phyloP scores from a whole-genome alignment of 1,139 yeast species.

The Hyphopichia burtonii region DNA sequence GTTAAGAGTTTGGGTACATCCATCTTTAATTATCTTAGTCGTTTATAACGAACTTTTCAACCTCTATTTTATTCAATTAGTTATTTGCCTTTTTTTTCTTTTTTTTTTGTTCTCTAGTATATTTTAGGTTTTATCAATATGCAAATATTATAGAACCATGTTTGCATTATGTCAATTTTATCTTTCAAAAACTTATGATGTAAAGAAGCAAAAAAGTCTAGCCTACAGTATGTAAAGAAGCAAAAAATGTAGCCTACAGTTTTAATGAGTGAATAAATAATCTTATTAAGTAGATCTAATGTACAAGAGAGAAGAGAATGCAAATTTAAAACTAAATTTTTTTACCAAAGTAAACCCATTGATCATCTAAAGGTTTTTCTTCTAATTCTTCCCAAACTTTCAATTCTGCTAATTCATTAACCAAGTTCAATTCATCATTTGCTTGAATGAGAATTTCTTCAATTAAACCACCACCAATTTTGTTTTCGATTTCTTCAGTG shows the following conservation, averaged over 20 bases:
- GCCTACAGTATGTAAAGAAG: no score
- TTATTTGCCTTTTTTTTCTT: background rate
- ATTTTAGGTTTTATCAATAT: background rate
- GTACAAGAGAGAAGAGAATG: background rate
- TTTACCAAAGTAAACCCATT: conserved; percentile 71
- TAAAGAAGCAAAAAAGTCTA: no score
- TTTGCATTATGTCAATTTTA: background rate
- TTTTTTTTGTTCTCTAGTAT: background rate
- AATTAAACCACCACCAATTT: conserved; percentile 80
- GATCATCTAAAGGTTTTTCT: conserved; percentile 69
- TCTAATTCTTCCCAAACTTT: conserved; percentile 68
- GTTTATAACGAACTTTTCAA: no score
- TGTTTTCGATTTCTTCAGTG: conserved; percentile 64
- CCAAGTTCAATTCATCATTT: conserved; percentile 71
- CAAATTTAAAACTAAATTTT: conserved; percentile 31
- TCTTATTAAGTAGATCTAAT: background rate
- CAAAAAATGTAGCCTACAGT: no score
- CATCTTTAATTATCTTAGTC: background rate
- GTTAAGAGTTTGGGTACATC: background rate
- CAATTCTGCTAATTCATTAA: conserved; percentile 65
- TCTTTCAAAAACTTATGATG: no score
- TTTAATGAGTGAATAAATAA: no score
- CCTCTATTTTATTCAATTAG: no score
- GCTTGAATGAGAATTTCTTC: conserved; percentile 86
- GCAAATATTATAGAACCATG: background rate